Evolutionary conservation across 306 rosid species (phyloP), one percentile per base, ranked within the genome.

Genomic region (Malus fusca): DNA sequence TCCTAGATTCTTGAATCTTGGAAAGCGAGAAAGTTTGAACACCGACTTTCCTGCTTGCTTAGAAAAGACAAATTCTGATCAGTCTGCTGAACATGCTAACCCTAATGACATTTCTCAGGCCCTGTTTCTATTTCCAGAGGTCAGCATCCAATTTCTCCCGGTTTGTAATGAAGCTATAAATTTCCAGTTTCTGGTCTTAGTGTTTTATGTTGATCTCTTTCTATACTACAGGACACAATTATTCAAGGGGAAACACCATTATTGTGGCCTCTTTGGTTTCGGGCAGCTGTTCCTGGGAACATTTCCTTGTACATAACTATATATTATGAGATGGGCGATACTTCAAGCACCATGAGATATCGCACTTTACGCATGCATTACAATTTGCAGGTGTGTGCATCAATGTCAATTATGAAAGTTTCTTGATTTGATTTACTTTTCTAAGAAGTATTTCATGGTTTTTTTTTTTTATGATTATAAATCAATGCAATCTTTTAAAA

Each of bases 261-360:
- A 66, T 75, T 79, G 81, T 96, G 97, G 97, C 98, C 99, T 80
- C 97, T 96, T 84, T 96, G 98, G 99, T 83, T 92, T 83, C 85
- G 98, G 75, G 98, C 98, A 74, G 98, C 99, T 77, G 85, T 82
- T 84, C 91, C 97, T 42, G 99, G 99, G 81, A 79, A 90, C 81
- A 83, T 89, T 75, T 88, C 93, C 72, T 83, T 96, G 82, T 80
- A 85, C 76, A 75, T 92, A 62, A 84, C 93, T 86, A 83, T 96
- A 87, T 96, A 96, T 83, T 96, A 96, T 77, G 99, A 96, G 87
- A 88, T 90, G 83, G 92, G 68, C 78, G 96, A 90, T 78, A 70
- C 66, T 82, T 87, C 97, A 66, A 82, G 90, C 72, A 60, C 83
- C 83, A 89, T 96, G 82, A 96, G 75, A 87, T 96, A 82, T 80